Base-by-base conservation (phyloP, 139 green algal species). In the Monoraphidium neglectum region DNA sequence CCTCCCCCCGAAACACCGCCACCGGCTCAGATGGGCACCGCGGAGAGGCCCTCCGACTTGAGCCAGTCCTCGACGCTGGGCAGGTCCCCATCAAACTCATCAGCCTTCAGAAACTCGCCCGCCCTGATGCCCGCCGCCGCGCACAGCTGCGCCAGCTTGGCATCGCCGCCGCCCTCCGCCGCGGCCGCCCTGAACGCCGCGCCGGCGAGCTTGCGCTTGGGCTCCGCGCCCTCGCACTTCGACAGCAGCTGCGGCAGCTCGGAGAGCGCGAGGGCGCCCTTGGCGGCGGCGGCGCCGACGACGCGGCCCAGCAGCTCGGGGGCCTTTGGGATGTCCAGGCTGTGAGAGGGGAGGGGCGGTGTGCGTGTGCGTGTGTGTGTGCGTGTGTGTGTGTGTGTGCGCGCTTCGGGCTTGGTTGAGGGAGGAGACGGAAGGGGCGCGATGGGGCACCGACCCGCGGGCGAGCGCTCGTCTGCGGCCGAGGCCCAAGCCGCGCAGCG, bases 311-410 rank as follows among this genome's bases (percentile, higher is more conserved):
- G 80, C 71, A 93, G 74, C 67, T 78, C 30, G 13, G 91, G 85
- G 21, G 92, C 92, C 61, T 87, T 81, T 30, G 91, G 91, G 37
- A 95, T 82, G 74, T 97, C 92, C 71, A 97, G 77, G 23, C 73
- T 79, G 54, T 10, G 54, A 4, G 47, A 15, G 47, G 47, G 47
- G 47, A 12, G 47, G 47, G 47, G 47, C n/a, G n/a, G n/a, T n/a
- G n/a, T n/a, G n/a, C n/a, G n/a, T n/a, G n/a, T n/a, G n/a, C n/a
- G n/a, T n/a, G n/a, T n/a, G n/a, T n/a, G n/a, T n/a, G n/a, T n/a
- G n/a, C n/a, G n/a, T n/a, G n/a, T n/a, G n/a, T n/a, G n/a, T n/a
- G n/a, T n/a, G n/a, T n/a, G n/a, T n/a, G n/a, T n/a, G n/a, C n/a
- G n/a, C n/a, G n/a, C n/a, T n/a, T n/a, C n/a, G n/a, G n/a, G n/a